Evolutionary conservation across 2,329 filamentous ascomycete species (phyloP).

Genomic region (Xylariaceae sp.): DNA sequence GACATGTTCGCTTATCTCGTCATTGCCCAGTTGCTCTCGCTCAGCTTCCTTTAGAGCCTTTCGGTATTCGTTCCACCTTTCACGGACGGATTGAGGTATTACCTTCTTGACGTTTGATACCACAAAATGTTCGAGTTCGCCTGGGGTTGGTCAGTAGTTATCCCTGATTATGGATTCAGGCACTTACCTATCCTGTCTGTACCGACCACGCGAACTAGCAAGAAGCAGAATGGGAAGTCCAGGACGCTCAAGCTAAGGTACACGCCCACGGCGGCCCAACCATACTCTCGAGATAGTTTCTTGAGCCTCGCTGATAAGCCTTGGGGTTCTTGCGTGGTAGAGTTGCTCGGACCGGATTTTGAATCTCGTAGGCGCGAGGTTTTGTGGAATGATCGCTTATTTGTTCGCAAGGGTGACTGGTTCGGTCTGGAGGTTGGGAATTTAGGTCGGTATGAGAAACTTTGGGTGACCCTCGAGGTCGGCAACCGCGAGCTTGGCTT

Average conservation of each 20-base stretch:
- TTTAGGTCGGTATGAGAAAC: conserved; percentile 23
- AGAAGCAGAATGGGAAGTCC: conserved; percentile 95
- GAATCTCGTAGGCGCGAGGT: conserved; percentile 34
- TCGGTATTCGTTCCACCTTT: conserved; percentile 57
- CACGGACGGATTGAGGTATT: conserved; percentile 65
- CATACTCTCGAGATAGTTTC: conserved; percentile 89
- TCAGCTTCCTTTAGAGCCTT: conserved; percentile 54
- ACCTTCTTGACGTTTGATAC: conserved; percentile 63
- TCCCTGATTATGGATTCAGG: background rate
- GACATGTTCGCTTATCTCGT: conserved; percentile 51
- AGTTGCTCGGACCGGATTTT: conserved; percentile 31
- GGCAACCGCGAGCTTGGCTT: conserved; percentile 15
- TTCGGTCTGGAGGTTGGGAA: conserved; percentile 17
- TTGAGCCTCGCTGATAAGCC: conserved; percentile 75
- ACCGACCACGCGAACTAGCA: conserved; percentile 81
- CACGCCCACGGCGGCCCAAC: conserved; percentile 91
- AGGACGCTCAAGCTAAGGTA: conserved; percentile 82
- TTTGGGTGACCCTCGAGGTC: conserved; percentile 16
- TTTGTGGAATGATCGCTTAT: conserved; percentile 35
- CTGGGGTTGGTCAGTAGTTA: conserved; percentile 44
- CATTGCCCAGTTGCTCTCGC: conserved; percentile 49
- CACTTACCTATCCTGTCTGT: conserved; percentile 82
- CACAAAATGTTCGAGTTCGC: conserved; percentile 69
- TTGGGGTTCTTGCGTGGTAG: conserved; percentile 29
- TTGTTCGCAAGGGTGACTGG: conserved; percentile 26